A percentile compares a stretch with the other conserved stretches of the same genome.
phyloP scores from a whole-genome alignment of 140 eudicot genomes.

The Bidens hawaiensis region DNA sequence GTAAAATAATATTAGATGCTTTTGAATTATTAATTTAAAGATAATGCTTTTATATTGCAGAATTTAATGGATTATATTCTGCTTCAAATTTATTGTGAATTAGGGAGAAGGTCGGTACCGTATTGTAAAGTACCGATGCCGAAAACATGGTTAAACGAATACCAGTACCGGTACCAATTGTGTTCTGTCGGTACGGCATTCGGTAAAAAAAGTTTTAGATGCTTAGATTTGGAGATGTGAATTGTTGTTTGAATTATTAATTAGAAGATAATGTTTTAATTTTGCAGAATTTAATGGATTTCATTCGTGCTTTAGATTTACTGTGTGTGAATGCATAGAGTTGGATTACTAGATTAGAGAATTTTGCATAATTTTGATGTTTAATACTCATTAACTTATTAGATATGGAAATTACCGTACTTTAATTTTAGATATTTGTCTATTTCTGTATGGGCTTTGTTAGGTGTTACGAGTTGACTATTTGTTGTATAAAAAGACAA shows the following conservation, averaged over 20 bases:
- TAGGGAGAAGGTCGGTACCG: too few species aligned
- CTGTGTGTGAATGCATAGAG: background rate
- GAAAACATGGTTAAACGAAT: too few species aligned
- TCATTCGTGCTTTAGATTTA: background rate
- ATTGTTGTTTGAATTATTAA: too few species aligned
- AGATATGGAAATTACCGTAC: slow-evolving; percentile 10
- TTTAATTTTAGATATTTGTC: slow-evolving; percentile 9
- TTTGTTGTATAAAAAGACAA: slow-evolving; percentile 6
- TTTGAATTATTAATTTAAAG: background rate
- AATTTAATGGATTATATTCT: background rate
- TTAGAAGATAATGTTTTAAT: too few species aligned
- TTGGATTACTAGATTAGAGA: background rate
- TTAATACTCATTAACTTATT: background rate
- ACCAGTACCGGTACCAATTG: too few species aligned
- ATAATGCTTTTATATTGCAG: slow-evolving; percentile 4
- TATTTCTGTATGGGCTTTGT: background rate
- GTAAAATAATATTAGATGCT: too few species aligned
- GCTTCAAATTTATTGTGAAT: background rate
- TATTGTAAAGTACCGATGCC: too few species aligned
- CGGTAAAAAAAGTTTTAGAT: too few species aligned
- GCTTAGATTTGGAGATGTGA: too few species aligned
- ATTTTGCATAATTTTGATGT: slow-evolving; percentile 11
- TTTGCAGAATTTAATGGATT: too few species aligned
- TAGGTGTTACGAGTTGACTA: background rate
- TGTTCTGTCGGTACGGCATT: too few species aligned